Conservation (phyloP, 768 basidiomycete genomes). For the Tubosaeta brunneosetosa region DNA sequence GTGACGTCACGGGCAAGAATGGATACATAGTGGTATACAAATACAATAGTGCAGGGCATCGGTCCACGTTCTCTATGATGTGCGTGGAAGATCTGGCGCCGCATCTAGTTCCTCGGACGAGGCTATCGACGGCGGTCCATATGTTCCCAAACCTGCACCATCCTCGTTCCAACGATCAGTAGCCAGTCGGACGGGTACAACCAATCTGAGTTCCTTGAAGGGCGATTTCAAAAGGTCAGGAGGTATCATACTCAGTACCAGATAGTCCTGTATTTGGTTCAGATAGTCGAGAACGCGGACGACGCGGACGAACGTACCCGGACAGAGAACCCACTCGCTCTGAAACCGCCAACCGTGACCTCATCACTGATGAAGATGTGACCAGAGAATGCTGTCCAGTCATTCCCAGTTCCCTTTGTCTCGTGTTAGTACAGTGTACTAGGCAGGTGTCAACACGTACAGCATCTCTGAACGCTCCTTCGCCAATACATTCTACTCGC, state of each 20-base stretch:
- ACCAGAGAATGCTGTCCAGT: constrained; percentile 58
- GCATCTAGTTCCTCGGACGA: constrained; percentile 24
- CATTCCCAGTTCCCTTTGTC: constrained; percentile 56
- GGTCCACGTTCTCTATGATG: not conserved
- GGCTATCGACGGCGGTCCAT: constrained; percentile 12
- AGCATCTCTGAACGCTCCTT: constrained; percentile 53
- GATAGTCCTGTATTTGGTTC: constrained; percentile 49
- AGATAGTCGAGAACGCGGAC: constrained; percentile 1
- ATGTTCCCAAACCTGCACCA: constrained; percentile 20
- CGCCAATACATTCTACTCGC: constrained; percentile 60
- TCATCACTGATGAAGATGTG: constrained; percentile 49
- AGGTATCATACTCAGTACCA: constrained; percentile 58
- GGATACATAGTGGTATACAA: too few relatives aligned
- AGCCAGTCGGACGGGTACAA: constrained; percentile 59
- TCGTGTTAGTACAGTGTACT: constrained; percentile 3
- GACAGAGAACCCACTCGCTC: constrained; percentile 57
- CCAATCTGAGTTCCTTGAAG: constrained; percentile 56
- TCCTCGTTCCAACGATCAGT: constrained; percentile 55
- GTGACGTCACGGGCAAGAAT: constrained; percentile 19
- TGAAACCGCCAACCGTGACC: constrained; percentile 59
- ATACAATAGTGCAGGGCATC: not conserved
- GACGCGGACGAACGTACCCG: constrained; percentile 39
- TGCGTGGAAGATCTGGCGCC: constrained; percentile 9
- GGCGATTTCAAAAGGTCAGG: constrained; percentile 49
- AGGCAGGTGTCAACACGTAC: constrained; percentile 34